Base-by-base conservation (phyloP, 495 filamentous ascomycete genomes). In the Rhizodiscina lignyota region DNA sequence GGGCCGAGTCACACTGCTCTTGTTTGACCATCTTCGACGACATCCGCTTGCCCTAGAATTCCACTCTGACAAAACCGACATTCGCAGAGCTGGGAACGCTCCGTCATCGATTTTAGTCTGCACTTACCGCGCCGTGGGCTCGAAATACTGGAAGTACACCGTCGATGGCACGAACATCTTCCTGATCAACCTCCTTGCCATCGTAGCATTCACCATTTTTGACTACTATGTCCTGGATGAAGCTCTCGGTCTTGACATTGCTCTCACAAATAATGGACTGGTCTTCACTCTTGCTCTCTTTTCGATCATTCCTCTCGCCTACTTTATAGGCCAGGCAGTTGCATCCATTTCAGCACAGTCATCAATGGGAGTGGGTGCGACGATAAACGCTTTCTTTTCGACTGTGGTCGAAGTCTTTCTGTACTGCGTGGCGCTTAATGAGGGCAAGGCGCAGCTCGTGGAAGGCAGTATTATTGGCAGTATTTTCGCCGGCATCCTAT, bases 101-200 rank as follows among this genome's bases (percentile, higher is more conserved):
- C 77, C 85, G 26, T 79, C 83, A 23, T 89, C 83, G 17, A 86
- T 99, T 35, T 61, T 99, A 29, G 62, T 99, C 8, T 99, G 89
- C 66, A 96, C 91, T 10, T 96, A 99, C 56, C 82, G 91, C 40
- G 89, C 87, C 20, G 87, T 86, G 11, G 89, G 89, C 16, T 58
- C 75, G 31, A 84, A 87, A 55, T 99, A 99, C 59, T 99, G 91
- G 84, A 99, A 96, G 54, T 99, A 99, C 55, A 99, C 89, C 11
- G 67, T 99, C 40, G 89, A 94, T 47, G 89, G 89, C 35, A 96
- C 91, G 30, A 99, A 99, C 58, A 87, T 99, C 49, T 94, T 96
- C 59, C 72, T 99, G 48, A 92, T 99, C 61, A 99, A 99, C 50
- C 67, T 99, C 30, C 79, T 94, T 56, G 75, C 68, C 16, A 68